A percentile compares a stretch with the other conserved stretches of the same genome.
Conservation (phyloP, 306 rosid genomes). For the Trichosanthes cucumerina region DNA sequence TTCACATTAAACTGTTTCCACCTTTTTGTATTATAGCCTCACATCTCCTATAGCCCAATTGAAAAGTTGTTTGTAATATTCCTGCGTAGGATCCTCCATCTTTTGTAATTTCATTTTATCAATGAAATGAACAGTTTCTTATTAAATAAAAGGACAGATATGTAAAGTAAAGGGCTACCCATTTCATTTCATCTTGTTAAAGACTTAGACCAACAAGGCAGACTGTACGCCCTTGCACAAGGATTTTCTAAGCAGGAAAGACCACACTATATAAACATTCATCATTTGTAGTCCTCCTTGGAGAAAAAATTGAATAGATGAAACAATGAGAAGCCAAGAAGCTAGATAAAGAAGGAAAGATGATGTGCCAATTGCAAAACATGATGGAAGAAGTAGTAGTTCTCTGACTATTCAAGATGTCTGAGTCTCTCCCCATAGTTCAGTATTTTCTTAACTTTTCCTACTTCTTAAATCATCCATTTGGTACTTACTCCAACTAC, state of each 20-base stretch:
- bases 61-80: neutral
- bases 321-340: neutral
- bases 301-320: neutral
- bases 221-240: neutral
- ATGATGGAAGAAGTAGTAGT: neutral
- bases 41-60: neutral
- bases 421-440: neutral
- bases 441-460: neutral
- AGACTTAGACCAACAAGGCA: neutral
- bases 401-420: neutral
- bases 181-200: neutral
- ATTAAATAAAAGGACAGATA: too few species aligned
- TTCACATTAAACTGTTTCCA: neutral
- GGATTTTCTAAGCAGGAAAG: neutral
- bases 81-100: neutral
- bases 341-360: neutral
- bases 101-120: neutral
- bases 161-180: neutral
- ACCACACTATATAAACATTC: neutral
- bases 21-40: neutral
- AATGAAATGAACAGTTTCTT: too few species aligned
- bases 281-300: neutral
- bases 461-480: neutral
- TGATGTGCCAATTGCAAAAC: neutral
- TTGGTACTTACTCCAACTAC: neutral